phyloP scores from a whole-genome alignment of 2,329 filamentous ascomycete species.

The Colletotrichum paranaense region DNA sequence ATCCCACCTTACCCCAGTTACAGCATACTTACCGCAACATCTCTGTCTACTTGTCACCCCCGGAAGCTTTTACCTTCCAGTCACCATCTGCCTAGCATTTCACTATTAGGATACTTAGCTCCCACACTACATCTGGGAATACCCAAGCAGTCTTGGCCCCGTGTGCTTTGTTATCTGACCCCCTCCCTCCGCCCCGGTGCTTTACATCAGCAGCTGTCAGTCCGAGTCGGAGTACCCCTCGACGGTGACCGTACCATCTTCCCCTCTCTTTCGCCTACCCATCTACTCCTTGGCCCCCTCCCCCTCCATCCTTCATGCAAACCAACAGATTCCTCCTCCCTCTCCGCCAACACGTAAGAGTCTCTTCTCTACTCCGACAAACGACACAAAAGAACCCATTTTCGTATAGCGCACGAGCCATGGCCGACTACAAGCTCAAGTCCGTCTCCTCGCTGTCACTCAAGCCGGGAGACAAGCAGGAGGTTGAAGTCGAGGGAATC shows the following conservation, averaged over 20 bases:
- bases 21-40: background rate
- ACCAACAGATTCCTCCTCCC: constrained; percentile 8
- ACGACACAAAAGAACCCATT: constrained; percentile 33
- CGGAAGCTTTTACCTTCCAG: background rate
- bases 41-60: background rate
- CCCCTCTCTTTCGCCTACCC: background rate
- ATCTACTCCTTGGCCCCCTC: background rate
- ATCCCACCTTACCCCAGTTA: background rate
- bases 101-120: background rate
- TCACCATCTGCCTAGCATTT: background rate
- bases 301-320: constrained; percentile 27
- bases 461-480: constrained; percentile 84
- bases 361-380: constrained; percentile 1
- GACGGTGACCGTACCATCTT: background rate
- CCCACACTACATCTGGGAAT: background rate
- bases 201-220: background rate
- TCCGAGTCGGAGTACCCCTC: constrained; percentile 11
- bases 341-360: constrained; percentile 3
- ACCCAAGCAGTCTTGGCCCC: background rate
- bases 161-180: background rate
- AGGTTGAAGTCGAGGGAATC: constrained; percentile 91
- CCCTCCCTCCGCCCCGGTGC: background rate
- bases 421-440: constrained; percentile 79
- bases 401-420: constrained; percentile 48
- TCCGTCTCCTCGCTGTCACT: constrained; percentile 79